Evolutionary conservation across 192 early-diverging fungal species (phyloP).

Genomic region (Coemansia sp.): DNA sequence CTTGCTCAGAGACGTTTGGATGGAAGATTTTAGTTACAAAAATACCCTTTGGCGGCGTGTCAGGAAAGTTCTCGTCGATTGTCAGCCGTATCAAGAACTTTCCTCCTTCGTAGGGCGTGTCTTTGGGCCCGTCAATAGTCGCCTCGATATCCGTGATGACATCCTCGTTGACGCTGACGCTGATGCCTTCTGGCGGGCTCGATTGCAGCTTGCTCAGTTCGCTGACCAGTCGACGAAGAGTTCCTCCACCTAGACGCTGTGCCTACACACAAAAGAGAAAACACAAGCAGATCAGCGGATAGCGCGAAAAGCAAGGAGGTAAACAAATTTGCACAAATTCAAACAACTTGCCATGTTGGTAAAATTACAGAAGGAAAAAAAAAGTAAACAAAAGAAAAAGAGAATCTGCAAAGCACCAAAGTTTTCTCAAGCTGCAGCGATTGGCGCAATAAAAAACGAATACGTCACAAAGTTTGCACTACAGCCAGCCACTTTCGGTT

Average conservation of each 20-base stretch:
- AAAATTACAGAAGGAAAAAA: background rate
- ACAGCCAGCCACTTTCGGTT: background rate
- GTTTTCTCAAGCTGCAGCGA: background rate
- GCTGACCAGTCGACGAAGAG: conserved; percentile 57
- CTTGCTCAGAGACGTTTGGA: conserved; percentile 84
- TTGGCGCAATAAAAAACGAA: background rate
- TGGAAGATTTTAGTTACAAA: conserved; percentile 97
- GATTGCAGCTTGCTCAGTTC: conserved; percentile 60
- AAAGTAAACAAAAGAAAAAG: background rate
- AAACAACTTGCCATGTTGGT: conserved; percentile 8
- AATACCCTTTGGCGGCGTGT: conserved; percentile 80
- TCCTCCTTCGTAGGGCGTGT: conserved; percentile 84
- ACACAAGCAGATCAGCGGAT: background rate
- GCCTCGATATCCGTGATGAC: conserved; percentile 80
- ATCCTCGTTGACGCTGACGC: conserved; percentile 67
- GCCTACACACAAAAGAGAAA: conserved; percentile 13
- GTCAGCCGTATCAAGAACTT: conserved; percentile 70
- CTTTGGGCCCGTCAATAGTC: conserved; percentile 79
- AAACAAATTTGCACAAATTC: background rate
- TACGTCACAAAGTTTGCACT: background rate
- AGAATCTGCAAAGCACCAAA: background rate
- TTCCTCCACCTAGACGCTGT: conserved; percentile 27
- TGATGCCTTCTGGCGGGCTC: conserved; percentile 82
- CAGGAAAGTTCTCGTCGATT: conserved; percentile 73
- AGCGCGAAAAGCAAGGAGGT: background rate